Evolutionary conservation across 164 flowering plant species (phyloP).

Genomic region (Protea cynaroides): DNA sequence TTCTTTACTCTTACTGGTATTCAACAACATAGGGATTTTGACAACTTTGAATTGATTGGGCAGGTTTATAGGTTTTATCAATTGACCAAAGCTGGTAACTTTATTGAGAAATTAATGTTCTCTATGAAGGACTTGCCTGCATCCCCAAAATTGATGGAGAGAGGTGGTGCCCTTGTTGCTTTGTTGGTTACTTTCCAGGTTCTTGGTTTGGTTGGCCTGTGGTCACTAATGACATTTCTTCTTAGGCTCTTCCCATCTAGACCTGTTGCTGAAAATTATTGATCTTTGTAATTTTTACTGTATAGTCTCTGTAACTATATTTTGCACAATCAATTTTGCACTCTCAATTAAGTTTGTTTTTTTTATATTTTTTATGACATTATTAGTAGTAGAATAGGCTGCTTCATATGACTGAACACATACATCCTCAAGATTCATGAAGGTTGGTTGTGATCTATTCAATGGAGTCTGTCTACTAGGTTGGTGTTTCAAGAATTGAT

Average conservation of each 20-base stretch:
- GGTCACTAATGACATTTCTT: conserved; percentile 86
- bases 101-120: conserved; percentile 53
- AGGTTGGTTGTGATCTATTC: too few relatives aligned
- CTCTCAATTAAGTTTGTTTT: too few relatives aligned
- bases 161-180: conserved; percentile 45
- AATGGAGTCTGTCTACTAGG: too few relatives aligned
- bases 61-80: conserved; percentile 86
- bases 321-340: too few relatives aligned
- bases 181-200: conserved; percentile 57
- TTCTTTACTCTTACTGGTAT: too few relatives aligned
- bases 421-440: too few relatives aligned
- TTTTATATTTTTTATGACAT: too few relatives aligned
- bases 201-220: conserved; percentile 70
- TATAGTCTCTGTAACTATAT: conserved; percentile 7
- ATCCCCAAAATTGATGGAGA: conserved; percentile 41
- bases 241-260: conserved; percentile 89
- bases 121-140: conserved; percentile 35
- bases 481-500: too few relatives aligned
- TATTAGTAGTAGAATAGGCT: too few relatives aligned
- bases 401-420: too few relatives aligned
- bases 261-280: conserved; percentile 79
- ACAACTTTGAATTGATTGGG: conserved; percentile 13
- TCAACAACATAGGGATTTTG: background rate
- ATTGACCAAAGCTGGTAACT: conserved; percentile 58
- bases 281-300: conserved; percentile 16